These are phyloP conservation scores for Pisolithus albus DNA, from an alignment of 768 basidiomycete species.

Conservation along the genomic window DNA sequence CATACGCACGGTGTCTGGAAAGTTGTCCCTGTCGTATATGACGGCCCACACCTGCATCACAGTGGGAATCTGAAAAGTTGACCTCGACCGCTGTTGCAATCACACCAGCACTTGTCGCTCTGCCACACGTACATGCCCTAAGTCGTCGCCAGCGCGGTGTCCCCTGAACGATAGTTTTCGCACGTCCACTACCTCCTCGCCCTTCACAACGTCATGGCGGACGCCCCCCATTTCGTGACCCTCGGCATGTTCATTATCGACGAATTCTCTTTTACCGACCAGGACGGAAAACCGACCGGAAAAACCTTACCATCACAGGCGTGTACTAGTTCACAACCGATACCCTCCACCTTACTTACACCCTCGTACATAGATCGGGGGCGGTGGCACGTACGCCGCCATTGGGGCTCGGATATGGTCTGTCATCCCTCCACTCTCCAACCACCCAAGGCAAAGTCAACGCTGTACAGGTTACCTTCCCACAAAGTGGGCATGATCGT, in stretches of 20 bases:
- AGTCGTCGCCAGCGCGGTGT: not conserved
- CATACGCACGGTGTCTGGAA: slow-evolving; percentile 32
- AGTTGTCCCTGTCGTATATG: slow-evolving; percentile 28
- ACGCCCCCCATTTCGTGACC: slow-evolving; percentile 44
- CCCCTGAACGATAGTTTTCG: slow-evolving; percentile 9
- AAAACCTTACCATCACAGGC: slow-evolving; percentile 44
- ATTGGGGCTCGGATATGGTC: slow-evolving; percentile 82
- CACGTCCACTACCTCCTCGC: not conserved
- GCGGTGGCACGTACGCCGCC: slow-evolving; percentile 78
- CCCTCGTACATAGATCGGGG: slow-evolving; percentile 60
- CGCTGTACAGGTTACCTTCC: slow-evolving; percentile 51
- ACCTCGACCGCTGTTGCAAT: not conserved
- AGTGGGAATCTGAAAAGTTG: slow-evolving; percentile 10
- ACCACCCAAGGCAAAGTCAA: not conserved
- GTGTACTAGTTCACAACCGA: slow-evolving; percentile 16
- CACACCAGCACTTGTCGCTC: not conserved
- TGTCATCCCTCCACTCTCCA: not conserved
- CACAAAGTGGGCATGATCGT: slow-evolving; percentile 72
- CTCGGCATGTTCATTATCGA: slow-evolving; percentile 92
- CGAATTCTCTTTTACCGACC: slow-evolving; percentile 58
- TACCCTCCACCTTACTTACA: not conserved
- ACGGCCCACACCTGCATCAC: slow-evolving; percentile 38
- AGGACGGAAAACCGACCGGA: slow-evolving; percentile 46
- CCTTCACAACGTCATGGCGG: slow-evolving; percentile 10
- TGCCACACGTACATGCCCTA: not conserved